Evolutionary conservation across 805 yeast genomes (phyloP), one percentile per base, ranked within the genome.

Genomic region (Metschnikowia amazonensis): DNA sequence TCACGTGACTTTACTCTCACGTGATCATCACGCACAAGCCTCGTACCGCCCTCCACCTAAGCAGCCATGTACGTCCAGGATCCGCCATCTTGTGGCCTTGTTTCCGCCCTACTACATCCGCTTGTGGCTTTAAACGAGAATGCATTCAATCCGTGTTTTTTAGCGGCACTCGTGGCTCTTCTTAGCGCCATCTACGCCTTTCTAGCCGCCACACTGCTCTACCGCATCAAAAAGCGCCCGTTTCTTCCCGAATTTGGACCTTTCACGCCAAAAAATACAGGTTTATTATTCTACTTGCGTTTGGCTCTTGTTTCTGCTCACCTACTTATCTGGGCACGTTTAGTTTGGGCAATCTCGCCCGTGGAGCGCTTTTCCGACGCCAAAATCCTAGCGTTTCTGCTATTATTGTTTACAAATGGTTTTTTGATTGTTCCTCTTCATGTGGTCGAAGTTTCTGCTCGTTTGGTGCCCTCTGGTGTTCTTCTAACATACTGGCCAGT

Each of bases 401-500:
- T 49, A n/a, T 21, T 55, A 4, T 10, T 20, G 5, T n/a, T 35
- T 3, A 37, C 49, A 2, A 5, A 44, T 3, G 24, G 34, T 3
- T 39, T 59, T 11, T 2, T 39, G 55, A 63, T 74, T 1, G 36
- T 70, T 1, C 80, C 81, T 0, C 55, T 79, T 10, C 76, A 75
- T 34, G 44, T 63, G 7, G 46, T 75, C 14, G 84, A 80, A 50
- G 64, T 69, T 7, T 64, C 71, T 36, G 63, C 69, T 37, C 61
- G 66, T 1, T 54, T 68, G 0, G 58, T 67, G 2, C 73, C 74
- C 11, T 57, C 61, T 24, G 74, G 70, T 2, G 61, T 74, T 0
- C 50, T 72, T 20, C 54, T 74, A 8, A 49, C 70, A 16, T 76
- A 61, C 51, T 76, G 80, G 80, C 31, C 67, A 8, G 20, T 51